Base-by-base conservation (phyloP, 371 early-diverging fungal genomes). In the Dinochytrium kinnereticum region DNA sequence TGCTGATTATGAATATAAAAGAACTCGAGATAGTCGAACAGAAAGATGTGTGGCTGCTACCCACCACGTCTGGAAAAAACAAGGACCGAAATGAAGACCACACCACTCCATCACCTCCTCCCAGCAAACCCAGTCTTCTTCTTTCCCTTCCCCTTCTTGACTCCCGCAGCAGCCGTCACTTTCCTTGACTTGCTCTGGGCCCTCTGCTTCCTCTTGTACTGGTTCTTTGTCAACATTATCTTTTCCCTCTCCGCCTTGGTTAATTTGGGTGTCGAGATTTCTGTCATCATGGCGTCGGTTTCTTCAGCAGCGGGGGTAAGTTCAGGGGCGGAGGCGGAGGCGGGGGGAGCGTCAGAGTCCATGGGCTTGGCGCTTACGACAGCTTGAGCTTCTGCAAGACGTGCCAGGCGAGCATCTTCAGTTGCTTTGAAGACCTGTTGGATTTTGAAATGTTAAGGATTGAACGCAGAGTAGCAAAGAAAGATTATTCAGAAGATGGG, bases 141-240 rank as follows among this genome's bases (percentile, higher is more conserved):
- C 61, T 34, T 28, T 17, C 5, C 28, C 15, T 37, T 61, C 34
- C 26, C 36, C 3, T 10, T 37, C 24, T 34, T 34, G 3, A 7
- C 13, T 5, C 19, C 28, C 28, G 36, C 61, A 24, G 55, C 5
- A 10, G 36, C 61, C 36, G 28, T 34, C 34, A 2, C 15, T 36
- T 5, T 24, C 36, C 34, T 31, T 64, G 59, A 10, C 64, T 68
- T 49, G 17, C 31, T 10, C 19, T 33, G 69, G 3, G 50, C 68
- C 31, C 53, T 51, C 69, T 61, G 68, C 3, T 49, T 53, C 76
- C 59, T 71, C 40, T 76, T 76, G 72, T 71, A 76, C 72, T 76
- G 71, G 50, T 76, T 72, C 55, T 72, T 66, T 1, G 68, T 40
- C 33, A 68, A 17, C 76, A 71, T 76, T 36, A 71, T 57, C 49